Base-by-base conservation (phyloP, 768 basidiomycete genomes). In the Amanita rimosa region DNA sequence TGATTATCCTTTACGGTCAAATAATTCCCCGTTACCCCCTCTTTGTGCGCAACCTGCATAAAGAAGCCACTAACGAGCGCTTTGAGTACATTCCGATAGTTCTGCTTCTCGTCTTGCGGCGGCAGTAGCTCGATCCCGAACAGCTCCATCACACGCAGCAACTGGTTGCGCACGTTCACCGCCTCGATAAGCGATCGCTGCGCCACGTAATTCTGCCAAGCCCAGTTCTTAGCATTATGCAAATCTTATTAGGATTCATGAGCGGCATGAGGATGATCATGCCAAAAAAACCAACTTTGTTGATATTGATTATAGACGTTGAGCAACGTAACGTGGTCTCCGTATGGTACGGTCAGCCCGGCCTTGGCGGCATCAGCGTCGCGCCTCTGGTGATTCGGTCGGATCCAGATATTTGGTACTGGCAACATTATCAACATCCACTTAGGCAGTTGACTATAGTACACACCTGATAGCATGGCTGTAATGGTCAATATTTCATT, bases 31-130 rank as follows among this genome's bases (percentile, higher is more conserved):
- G 90, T 93, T 61, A 91, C 89, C 3, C 90, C 89, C 60, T 94
- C 92, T 62, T 89, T 88, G 64, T 96, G 92, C 6, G 94, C 96
- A 10, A 91, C 80, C 61, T 97, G 95, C 95, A 96, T 97, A 68
- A 97, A 99, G 74, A 89, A 99, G 1, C 94, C 96, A 56, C 84
- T 86, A 4, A 88, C 85, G 17, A 98, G 71, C 0, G 85, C 85
- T 64, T 83, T 82, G 22, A 91, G 78, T 49, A 98, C 82, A 55
- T 83, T 83, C 46, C 67, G 53, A 62, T 78, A 85, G 54, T 85
- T 76, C 60, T 83, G 86, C 58, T 71, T 73, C 56, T 85, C 78
- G 55, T 92, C 85, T 22, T 62, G 63, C 2, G 78, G 71, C 6
- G 82, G 81, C 22, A 92, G 63, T 17, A 93, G 61, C 24, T 85